Evolutionary conservation across 306 rosid species (phyloP).

Genomic region (Malus asiatica): DNA sequence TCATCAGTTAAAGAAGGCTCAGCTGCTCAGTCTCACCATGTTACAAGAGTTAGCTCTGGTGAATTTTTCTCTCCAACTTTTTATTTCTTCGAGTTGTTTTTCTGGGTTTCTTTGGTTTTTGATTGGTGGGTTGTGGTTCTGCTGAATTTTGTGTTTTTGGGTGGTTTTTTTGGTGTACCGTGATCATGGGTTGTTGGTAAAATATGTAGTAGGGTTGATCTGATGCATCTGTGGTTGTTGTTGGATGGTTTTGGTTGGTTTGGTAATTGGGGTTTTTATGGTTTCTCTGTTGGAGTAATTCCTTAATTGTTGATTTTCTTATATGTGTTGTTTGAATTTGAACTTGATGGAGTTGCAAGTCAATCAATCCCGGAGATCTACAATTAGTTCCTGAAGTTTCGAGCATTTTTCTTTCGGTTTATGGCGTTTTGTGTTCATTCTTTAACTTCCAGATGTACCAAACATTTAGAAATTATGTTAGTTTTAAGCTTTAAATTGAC

Average conservation of each 20-base stretch:
- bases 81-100: neutral
- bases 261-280: slow-evolving; percentile 1
- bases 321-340: slow-evolving; percentile 17
- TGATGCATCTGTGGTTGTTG: slow-evolving; percentile 35
- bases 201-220: slow-evolving; percentile 42
- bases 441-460: slow-evolving; percentile 8
- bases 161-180: neutral
- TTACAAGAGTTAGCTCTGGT: slow-evolving; percentile 71
- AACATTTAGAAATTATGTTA: slow-evolving; percentile 9
- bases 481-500: slow-evolving; percentile 16
- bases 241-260: slow-evolving; percentile 13
- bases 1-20: slow-evolving; percentile 68
- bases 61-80: slow-evolving; percentile 7
- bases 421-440: slow-evolving; percentile 1
- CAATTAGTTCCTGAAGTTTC: slow-evolving; percentile 15
- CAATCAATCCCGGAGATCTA: slow-evolving; percentile 39
- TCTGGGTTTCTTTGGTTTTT: slow-evolving; percentile 5
- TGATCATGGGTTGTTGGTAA: slow-evolving; percentile 20
- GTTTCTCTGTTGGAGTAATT: slow-evolving; percentile 13
- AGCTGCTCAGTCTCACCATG: slow-evolving; percentile 60
- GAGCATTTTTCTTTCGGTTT: slow-evolving; percentile 19
- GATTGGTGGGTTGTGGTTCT: slow-evolving; percentile 18
- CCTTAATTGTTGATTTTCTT: slow-evolving; percentile 4
- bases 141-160: slow-evolving; percentile 28
- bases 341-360: slow-evolving; percentile 8